Percentiles rank a stretch among this genome's conserved stretches.
Evolutionary conservation across 495 filamentous ascomycete genomes (phyloP).

Genomic region (Aspergillus steynii): DNA sequence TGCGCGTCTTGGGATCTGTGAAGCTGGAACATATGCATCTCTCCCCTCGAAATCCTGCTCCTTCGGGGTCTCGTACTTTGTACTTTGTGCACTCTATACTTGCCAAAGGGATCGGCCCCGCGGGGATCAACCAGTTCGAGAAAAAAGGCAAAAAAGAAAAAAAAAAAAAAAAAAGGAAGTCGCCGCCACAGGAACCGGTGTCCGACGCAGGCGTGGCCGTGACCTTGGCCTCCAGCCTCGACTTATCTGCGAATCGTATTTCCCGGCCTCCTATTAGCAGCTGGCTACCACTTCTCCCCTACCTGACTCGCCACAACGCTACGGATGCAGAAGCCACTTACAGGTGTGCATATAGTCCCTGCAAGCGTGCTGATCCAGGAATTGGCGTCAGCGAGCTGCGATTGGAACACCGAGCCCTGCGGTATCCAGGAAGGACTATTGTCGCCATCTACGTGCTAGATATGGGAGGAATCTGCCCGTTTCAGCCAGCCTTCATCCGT

Average conservation of each 20-base stretch:
- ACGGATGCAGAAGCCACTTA: constrained; percentile 5
- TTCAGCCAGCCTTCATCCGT: background rate
- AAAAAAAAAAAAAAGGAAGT: background rate
- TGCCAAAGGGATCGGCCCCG: background rate
- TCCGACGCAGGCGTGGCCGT: background rate
- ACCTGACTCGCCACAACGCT: constrained; percentile 18
- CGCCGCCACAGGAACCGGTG: background rate
- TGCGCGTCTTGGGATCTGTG: background rate
- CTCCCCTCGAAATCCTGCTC: too few relatives aligned
- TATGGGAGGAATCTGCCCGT: background rate
- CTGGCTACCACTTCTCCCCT: background rate
- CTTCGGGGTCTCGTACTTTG: background rate
- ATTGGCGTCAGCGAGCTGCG: constrained; percentile 1
- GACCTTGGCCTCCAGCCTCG: background rate
- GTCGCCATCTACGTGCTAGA: background rate
- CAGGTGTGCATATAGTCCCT: constrained; percentile 1
- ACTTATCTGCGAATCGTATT: background rate
- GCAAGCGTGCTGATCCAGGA: constrained; percentile 8
- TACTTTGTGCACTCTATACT: constrained; percentile 4
- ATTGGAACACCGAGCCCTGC: background rate
- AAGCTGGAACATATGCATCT: background rate
- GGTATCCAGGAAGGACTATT: background rate
- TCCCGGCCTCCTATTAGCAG: background rate
- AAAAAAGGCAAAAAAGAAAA: background rate
- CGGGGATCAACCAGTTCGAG: background rate